A percentile compares a stretch with the other conserved stretches of the same genome.
Conservation (phyloP, 179 eudicot genomes). For the Corrigiola litoralis region DNA sequence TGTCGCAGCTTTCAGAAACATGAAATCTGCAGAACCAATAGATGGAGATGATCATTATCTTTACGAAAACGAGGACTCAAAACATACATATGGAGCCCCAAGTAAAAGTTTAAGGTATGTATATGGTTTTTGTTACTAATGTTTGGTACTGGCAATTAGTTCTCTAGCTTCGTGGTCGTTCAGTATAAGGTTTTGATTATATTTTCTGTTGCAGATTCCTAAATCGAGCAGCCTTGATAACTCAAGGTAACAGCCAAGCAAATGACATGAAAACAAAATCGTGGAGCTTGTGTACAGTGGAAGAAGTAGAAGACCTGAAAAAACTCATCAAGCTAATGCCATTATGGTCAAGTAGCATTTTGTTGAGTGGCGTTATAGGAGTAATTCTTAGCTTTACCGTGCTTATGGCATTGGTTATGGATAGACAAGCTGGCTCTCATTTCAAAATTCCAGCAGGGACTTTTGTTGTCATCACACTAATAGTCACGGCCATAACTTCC, state of each 20-base stretch:
- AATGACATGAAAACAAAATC: neutral
- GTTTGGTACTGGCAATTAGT: neutral
- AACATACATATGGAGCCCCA: slow-evolving; percentile 16
- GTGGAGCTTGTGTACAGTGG: slow-evolving; percentile 43
- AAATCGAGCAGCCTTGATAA: slow-evolving; percentile 35
- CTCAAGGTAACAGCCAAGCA: neutral
- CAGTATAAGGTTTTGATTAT: no score
- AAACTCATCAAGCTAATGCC: slow-evolving; percentile 37
- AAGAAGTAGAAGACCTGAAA: slow-evolving; percentile 52
- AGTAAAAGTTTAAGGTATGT: slow-evolving; percentile 28
- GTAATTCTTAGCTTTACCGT: slow-evolving; percentile 25
- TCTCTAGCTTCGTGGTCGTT: no score
- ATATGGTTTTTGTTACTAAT: neutral
- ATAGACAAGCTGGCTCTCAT: slow-evolving; percentile 28
- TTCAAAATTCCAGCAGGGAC: slow-evolving; percentile 39
- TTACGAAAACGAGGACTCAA: slow-evolving; percentile 19
- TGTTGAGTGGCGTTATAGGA: slow-evolving; percentile 33
- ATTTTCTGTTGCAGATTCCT: slow-evolving; percentile 24
- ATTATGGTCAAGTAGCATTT: slow-evolving; percentile 42
- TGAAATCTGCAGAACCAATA: neutral
- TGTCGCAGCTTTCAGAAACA: slow-evolving; percentile 38
- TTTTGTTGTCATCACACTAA: slow-evolving; percentile 20
- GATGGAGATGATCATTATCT: slow-evolving; percentile 18
- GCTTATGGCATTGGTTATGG: slow-evolving; percentile 45
- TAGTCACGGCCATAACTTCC: slow-evolving; percentile 29